Evolutionary conservation across 768 basidiomycete genomes (phyloP), one percentile per base, ranked within the genome.

Genomic region (Gyrodon lividus): DNA sequence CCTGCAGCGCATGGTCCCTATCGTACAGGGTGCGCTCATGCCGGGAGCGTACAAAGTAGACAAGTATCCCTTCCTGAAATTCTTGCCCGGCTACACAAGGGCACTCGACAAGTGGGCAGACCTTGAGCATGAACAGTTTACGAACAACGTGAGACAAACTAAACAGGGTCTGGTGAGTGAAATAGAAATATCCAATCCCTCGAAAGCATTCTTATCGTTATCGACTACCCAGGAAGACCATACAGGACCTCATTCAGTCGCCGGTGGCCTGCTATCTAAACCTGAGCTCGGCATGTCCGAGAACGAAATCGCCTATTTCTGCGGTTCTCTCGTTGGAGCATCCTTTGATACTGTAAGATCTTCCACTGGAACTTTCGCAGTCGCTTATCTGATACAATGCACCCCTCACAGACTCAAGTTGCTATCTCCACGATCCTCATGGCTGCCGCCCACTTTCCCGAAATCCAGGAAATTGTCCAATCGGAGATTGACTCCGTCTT

Each of bases 321-420:
- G 77, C 1, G 82, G 82, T 1, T 74, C 75, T 23, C 77, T 83
- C 69, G 80, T 82, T 52, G 82, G 81, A 28, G 81, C 82, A n/a
- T 81, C 80, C 1, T 74, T 76, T 0, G 81, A 81, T 54, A 82
- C 82, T 20, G 70, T 65, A 35, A 46, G 60, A 37, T 19, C 4
- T 19, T 37, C 1, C 17, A 12, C 12, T 31, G 5, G 10, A 5
- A 31, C 5, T 14, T 19, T 17, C 8, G 35, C 9, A n/a, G 17
- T 37, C 53, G 80, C 79, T 31, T 80, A 2, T 74, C 77, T 0
- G 80, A 81, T 54, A 82, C n/a, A 80, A 24, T 66, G 63, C 26
- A 42, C 34, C 4, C n/a, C n/a, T n/a, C n/a, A 19, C 13, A 56
- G 55, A 53, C 52, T 22, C 23, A 45, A n/a, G 26, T 24, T 6